A percentile compares a stretch with the other conserved stretches of the same genome.
phyloP scores from a whole-genome alignment of 257 asterid genomes.

The Solanum bukasovii region DNA sequence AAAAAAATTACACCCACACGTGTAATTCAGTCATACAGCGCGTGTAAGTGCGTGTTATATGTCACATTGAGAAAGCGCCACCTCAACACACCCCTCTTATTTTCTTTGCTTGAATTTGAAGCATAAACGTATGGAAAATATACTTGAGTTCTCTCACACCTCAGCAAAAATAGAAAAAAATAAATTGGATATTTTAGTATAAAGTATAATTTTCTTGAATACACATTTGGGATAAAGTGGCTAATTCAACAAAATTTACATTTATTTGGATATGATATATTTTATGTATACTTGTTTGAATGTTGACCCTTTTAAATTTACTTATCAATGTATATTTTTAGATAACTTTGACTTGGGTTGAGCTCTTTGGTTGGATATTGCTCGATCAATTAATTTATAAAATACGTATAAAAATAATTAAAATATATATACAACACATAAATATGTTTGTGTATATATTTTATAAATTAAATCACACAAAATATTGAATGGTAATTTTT shows the following conservation, averaged over 20 bases:
- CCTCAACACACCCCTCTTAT: neutral
- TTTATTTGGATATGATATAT: neutral
- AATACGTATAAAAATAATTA: too few species aligned
- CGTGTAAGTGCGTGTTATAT: neutral
- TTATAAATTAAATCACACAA: too few species aligned
- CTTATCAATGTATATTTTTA: neutral
- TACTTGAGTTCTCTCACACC: neutral
- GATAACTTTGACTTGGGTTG: neutral
- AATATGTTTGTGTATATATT: too few species aligned
- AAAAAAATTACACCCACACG: neutral
- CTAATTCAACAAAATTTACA: neutral
- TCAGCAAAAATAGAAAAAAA: neutral
- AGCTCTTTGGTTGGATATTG: neutral
- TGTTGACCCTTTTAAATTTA: neutral
- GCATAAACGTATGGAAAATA: neutral
- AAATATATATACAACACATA: too few species aligned
- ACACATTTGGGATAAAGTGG: neutral
- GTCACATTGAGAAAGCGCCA: neutral
- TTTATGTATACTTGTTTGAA: neutral
- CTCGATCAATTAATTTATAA: neutral
- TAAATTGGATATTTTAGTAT: neutral
- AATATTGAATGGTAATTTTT: too few species aligned
- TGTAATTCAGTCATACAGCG: neutral
- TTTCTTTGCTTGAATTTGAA: neutral
- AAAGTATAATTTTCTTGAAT: neutral